phyloP scores from a whole-genome alignment of 331 rosid species.

The Spiraea crenata region DNA sequence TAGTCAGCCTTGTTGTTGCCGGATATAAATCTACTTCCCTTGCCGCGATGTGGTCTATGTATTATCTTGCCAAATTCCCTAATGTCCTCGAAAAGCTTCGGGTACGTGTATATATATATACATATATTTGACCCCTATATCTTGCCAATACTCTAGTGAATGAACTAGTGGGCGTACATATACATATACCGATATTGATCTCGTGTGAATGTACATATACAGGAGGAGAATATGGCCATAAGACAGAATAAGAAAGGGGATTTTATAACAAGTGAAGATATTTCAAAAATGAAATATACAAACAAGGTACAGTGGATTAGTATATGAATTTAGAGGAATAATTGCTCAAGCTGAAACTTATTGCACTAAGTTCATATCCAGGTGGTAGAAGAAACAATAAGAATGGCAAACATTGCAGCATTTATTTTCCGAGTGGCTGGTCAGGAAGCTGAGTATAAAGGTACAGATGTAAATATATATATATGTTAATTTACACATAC shows the following conservation, averaged over 20 bases:
- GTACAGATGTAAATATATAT: background rate
- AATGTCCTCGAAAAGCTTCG: conserved; percentile 36
- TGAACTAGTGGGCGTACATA: too few relatives aligned
- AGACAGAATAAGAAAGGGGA: conserved; percentile 17
- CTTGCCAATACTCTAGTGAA: too few relatives aligned
- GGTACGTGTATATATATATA: conserved; percentile 14
- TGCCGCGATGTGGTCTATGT: conserved; percentile 35
- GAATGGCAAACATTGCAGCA: conserved; percentile 41
- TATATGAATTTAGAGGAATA: too few relatives aligned
- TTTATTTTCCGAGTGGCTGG: conserved; percentile 21
- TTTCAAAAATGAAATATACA: conserved; percentile 33
- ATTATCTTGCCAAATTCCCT: conserved; percentile 40
- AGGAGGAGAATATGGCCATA: conserved; percentile 41
- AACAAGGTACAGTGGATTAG: conserved; percentile 19
- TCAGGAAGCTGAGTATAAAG: conserved; percentile 36
- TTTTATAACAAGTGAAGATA: conserved; percentile 32
- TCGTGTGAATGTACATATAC: conserved; percentile 7
- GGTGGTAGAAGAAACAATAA: conserved; percentile 46
- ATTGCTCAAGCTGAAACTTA: too few relatives aligned
- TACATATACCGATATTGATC: too few relatives aligned
- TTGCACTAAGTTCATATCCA: background rate
- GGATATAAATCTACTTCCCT: conserved; percentile 37
- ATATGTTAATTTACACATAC: too few relatives aligned
- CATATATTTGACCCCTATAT: too few relatives aligned
- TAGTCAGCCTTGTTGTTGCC: conserved; percentile 31